Conservation (phyloP, 768 basidiomycete species). For the Termitomyces sp. region DNA sequence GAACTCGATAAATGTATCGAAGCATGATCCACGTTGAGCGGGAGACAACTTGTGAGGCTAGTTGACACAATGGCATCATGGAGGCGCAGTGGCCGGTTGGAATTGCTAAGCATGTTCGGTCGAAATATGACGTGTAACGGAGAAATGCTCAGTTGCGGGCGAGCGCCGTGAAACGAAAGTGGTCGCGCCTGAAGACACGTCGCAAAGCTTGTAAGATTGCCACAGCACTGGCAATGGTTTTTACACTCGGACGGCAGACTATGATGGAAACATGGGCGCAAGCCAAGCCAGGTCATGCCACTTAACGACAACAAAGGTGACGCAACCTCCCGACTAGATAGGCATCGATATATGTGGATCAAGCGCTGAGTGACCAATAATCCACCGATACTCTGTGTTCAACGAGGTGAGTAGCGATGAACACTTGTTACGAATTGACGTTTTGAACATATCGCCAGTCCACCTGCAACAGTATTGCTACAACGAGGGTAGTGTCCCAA, state of each 20-base stretch:
- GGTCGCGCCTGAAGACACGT: background rate
- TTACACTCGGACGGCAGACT: too few species aligned
- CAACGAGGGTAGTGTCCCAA: background rate
- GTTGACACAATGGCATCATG: background rate
- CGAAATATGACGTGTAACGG: background rate
- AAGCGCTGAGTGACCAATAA: background rate
- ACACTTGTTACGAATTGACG: background rate
- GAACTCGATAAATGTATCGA: too few species aligned
- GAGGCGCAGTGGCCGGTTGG: background rate
- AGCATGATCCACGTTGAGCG: background rate
- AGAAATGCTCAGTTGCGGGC: background rate
- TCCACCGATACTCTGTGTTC: background rate
- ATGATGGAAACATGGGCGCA: background rate
- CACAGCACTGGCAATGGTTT: background rate
- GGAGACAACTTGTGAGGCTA: background rate
- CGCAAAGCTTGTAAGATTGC: background rate
- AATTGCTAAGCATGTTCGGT: slow-evolving; percentile 4
- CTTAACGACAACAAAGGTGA: background rate
- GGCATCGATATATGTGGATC: background rate
- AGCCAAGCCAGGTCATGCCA: background rate
- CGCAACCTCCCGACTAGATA: background rate
- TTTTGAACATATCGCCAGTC: background rate
- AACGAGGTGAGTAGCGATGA: background rate
- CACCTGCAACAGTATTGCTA: background rate
- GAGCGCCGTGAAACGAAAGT: background rate